Evolutionary conservation across 768 basidiomycete genomes (phyloP), one percentile per base, ranked within the genome.

Genomic region (Lactifluus echinatus): DNA sequence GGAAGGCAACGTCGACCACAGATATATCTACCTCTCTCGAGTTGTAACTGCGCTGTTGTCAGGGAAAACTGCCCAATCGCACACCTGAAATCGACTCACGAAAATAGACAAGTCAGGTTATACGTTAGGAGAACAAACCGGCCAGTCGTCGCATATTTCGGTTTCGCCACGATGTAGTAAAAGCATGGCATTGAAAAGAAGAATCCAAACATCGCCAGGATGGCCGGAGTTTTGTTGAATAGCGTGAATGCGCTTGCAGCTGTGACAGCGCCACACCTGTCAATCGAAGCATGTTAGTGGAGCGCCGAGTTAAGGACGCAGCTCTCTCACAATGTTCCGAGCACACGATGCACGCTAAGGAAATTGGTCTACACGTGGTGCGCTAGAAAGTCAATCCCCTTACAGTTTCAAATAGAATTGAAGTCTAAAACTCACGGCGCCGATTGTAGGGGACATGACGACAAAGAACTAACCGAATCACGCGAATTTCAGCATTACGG

Each of bases 161-260:
- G 92, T 57, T 82, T 83, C 0, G 82, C 79, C 34, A 96, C 80
- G 60, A 93, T 87, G 66, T 83, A 85, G 71, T 89, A 93, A 73
- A 95, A 98, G 69, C 95, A 97, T 17, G 95, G 96, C 8, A 96
- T 74, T 0, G 93, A 93, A 67, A 88, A 92, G 62, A 93, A 73
- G 68, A 93, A 89, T 0, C 96, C 95, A 60, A 93, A 87, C 33
- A 89, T 70, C 0, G 93, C 81, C 7, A 99, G 77, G 2, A 85
- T 72, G 31, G 83, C 68, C 0, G 89, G 77, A 49, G 92, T 79
- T 36, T 90, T 84, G 0, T 88, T 85, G 66, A 92, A 91, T 11
- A 85, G 63, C 0, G 81, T 75, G 70, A 88, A 96, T 6, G 88
- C 75, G 1, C 71, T 73, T 14, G 85, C 82, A 4, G 94, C 93